phyloP scores from a whole-genome alignment of 2,329 filamentous ascomycete species.

The Xylaria sp. region DNA sequence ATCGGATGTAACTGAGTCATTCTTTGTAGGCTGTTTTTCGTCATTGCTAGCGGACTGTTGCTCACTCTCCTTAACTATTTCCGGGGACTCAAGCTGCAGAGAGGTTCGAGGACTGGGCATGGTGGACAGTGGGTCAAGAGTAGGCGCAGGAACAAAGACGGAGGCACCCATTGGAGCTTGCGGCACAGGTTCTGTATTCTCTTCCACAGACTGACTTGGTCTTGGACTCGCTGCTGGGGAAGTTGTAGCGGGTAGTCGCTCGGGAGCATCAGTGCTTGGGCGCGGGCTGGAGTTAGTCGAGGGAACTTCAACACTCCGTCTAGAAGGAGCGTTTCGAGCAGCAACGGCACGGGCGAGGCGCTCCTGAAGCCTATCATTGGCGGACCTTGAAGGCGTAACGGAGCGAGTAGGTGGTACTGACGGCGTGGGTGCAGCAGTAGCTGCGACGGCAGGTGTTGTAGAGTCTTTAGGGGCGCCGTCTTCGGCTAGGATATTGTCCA shows the following conservation, averaged over 20 bases:
- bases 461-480: constrained; percentile 59
- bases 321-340: constrained; percentile 64
- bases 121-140: not conserved
- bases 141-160: not conserved
- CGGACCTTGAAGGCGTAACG: constrained; percentile 62
- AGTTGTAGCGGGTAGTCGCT: constrained; percentile 10
- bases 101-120: constrained; percentile 26
- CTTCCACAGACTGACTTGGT: constrained; percentile 33
- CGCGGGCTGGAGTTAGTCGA: constrained; percentile 49
- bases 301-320: constrained; percentile 44
- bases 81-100: constrained; percentile 26
- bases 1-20: constrained; percentile 32
- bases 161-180: not conserved
- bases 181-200: constrained; percentile 6
- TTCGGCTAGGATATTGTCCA: constrained; percentile 90
- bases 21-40: not conserved
- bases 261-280: constrained; percentile 47
- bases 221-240: constrained; percentile 25
- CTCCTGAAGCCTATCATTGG: constrained; percentile 86
- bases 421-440: constrained; percentile 32
- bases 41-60: not conserved
- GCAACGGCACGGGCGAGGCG: constrained; percentile 86
- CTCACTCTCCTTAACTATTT: not conserved
- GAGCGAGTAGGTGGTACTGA: constrained; percentile 30
- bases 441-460: constrained; percentile 35